Conservation (phyloP, 331 rosid species). For the Prunus yedoensis region DNA sequence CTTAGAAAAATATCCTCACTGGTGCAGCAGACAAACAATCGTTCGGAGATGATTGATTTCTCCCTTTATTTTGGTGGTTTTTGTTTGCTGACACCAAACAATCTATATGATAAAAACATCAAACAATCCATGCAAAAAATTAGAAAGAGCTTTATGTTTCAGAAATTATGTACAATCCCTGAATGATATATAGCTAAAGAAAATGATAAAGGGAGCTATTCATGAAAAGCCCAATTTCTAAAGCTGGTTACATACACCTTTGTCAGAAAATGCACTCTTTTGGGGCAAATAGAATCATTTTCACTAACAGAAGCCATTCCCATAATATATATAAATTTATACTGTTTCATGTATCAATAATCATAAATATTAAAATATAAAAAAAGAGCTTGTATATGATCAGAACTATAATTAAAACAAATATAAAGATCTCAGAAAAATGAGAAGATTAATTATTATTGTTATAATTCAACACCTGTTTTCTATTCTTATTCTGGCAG, state of each 20-base stretch:
- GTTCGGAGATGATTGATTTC: too few relatives aligned
- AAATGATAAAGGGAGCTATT: too few relatives aligned
- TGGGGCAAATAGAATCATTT: neutral
- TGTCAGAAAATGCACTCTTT: neutral
- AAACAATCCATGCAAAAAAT: too few relatives aligned
- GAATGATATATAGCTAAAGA: too few relatives aligned
- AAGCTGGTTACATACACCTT: too few relatives aligned
- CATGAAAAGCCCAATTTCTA: too few relatives aligned
- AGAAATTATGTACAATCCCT: too few relatives aligned
- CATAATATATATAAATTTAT: neutral
- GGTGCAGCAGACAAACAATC: too few relatives aligned
- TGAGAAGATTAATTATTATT: neutral
- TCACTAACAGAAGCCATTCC: neutral
- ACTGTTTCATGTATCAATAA: neutral
- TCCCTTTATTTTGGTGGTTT: too few relatives aligned
- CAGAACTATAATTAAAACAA: neutral
- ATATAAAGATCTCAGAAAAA: neutral
- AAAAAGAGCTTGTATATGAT: constrained; percentile 6
- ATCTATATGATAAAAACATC: neutral
- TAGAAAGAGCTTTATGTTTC: too few relatives aligned
- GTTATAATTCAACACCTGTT: constrained; percentile 58
- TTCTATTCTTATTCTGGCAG: constrained; percentile 53
- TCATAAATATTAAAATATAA: neutral
- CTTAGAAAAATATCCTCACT: too few relatives aligned
- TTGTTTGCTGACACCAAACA: too few relatives aligned